phyloP scores from a whole-genome alignment of 495 filamentous ascomycete genomes.

The Evansstolkia leycettana region DNA sequence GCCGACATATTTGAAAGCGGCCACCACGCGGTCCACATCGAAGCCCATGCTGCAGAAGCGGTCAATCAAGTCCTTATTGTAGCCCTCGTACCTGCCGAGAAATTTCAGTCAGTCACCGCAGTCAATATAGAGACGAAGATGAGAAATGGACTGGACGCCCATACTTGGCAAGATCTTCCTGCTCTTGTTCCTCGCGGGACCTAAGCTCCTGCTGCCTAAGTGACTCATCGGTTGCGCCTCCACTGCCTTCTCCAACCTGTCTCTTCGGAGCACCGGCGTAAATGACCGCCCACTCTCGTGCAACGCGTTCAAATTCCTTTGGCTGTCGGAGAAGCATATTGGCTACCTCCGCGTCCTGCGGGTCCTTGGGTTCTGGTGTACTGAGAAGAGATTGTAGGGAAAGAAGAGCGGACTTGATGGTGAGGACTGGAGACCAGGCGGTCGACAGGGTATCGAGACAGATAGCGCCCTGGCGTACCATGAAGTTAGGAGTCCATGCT shows the following conservation, averaged over 20 bases:
- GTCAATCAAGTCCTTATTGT: constrained; percentile 75
- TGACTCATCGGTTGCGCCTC: constrained; percentile 33
- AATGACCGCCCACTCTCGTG: constrained; percentile 78
- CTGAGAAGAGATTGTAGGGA: constrained; percentile 88
- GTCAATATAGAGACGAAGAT: constrained; percentile 1
- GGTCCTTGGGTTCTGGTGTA: constrained; percentile 90
- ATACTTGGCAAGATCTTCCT: constrained; percentile 36
- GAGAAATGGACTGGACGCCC: constrained; percentile 1
- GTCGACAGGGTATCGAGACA: constrained; percentile 86
- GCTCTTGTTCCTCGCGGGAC: constrained; percentile 21
- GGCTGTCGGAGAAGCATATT: constrained; percentile 75
- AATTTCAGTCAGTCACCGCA: constrained; percentile 5
- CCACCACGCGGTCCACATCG: constrained; percentile 74
- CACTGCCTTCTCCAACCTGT: constrained; percentile 35
- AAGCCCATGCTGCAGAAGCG: constrained; percentile 94
- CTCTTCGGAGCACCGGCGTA: constrained; percentile 68
- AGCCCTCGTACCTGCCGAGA: constrained; percentile 65
- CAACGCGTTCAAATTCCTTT: constrained; percentile 67
- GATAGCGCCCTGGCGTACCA: constrained; percentile 82
- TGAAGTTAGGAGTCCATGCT: not conserved
- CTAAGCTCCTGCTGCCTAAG: constrained; percentile 38
- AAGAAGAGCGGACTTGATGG: constrained; percentile 87
- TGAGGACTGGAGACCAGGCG: constrained; percentile 90
- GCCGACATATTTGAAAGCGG: constrained; percentile 69
- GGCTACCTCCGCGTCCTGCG: constrained; percentile 93